Evolutionary conservation across 1,284 basidiomycete species (phyloP), one percentile per base, ranked within the genome.

Genomic region (Boletus sp.): DNA sequence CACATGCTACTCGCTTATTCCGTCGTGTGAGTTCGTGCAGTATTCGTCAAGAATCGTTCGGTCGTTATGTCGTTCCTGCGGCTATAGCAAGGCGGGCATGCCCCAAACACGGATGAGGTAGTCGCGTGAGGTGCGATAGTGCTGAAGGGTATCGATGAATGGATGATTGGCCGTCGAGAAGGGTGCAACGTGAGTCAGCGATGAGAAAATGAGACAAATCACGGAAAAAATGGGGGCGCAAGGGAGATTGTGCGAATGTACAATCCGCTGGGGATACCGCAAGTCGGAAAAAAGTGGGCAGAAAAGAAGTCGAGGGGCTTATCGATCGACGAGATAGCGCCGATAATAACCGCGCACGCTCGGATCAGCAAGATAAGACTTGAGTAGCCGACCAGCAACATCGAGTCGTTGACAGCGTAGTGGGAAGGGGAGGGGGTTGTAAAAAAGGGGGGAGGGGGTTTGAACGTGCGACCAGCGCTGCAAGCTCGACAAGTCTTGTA

Each of bases 41-140:
- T 66, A 70, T 79, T 83, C 80, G 74, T 83, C 79, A 80, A 82
- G 78, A 81, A 81, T 80, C 74, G 54, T 74, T 72, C 73, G 64
- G 62, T 77, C 68, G 66, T 77, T 74, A 65, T 59, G 59, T 78
- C 77, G 72, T 79, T 70, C 70, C 74, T 74, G 74, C 76, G 75
- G 77, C 73, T 69, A 74, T 75, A 65, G 69, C 71, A 71, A 72
- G 69, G 65, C 66, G 61, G 65, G 53, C 59, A 68, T 52, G 67
- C 58, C 63, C 61, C 64, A 62, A 60, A 58, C 62, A 56, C 47
- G 38, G 58, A 54, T 44, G 43, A 48, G 30, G 53, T 37, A 58
- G 49, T 59, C 68, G 59, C 54, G 58, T 71, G 65, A 60, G 49
- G 58, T 52, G 61, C 58, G 62, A 52, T 44, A 62, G 54, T 59